Conservation (phyloP, 2,329 filamentous ascomycete species). For the Apiospora arundinis region DNA sequence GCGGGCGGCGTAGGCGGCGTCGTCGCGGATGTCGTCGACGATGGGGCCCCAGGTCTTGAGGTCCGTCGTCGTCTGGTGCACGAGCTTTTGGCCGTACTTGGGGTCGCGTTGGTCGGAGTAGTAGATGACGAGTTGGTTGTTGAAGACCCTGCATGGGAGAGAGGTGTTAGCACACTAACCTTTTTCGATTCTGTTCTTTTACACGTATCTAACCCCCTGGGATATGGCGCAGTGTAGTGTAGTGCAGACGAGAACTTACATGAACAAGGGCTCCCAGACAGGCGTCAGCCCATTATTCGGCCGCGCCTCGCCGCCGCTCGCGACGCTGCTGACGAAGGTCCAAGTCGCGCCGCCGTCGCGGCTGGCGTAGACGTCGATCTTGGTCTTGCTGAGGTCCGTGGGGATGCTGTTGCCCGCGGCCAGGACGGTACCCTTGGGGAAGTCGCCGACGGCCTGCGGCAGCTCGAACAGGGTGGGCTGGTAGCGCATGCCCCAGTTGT, state of each 20-base stretch:
- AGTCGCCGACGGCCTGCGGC: constrained; percentile 61
- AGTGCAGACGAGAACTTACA: constrained; percentile 33
- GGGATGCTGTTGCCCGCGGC: constrained; percentile 66
- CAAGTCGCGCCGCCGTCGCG: constrained; percentile 66
- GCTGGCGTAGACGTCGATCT: constrained; percentile 74
- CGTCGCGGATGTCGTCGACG: constrained; percentile 67
- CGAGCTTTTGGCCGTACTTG: constrained; percentile 70
- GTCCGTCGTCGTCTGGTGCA: constrained; percentile 67
- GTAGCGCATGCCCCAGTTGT: constrained; percentile 70
- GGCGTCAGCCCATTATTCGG: constrained; percentile 71
- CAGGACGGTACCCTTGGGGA: constrained; percentile 67
- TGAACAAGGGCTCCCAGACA: constrained; percentile 76
- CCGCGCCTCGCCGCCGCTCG: constrained; percentile 64
- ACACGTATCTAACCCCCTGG: background rate
- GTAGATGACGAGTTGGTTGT: constrained; percentile 67
- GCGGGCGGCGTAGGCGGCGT: constrained; percentile 35
- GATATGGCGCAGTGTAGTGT: too few species aligned
- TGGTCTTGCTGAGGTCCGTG: constrained; percentile 64
- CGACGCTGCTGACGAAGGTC: constrained; percentile 71
- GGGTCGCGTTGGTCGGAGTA: constrained; percentile 75
- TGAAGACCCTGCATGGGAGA: constrained; percentile 58
- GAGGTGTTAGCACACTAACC: background rate
- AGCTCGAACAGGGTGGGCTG: constrained; percentile 74
- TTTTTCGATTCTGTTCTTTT: too few species aligned
- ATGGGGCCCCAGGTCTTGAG: constrained; percentile 63